These are phyloP conservation scores for Sordariomycetes sp. DNA, from an alignment of 2,329 filamentous ascomycete genomes.

Conservation along the genomic window DNA sequence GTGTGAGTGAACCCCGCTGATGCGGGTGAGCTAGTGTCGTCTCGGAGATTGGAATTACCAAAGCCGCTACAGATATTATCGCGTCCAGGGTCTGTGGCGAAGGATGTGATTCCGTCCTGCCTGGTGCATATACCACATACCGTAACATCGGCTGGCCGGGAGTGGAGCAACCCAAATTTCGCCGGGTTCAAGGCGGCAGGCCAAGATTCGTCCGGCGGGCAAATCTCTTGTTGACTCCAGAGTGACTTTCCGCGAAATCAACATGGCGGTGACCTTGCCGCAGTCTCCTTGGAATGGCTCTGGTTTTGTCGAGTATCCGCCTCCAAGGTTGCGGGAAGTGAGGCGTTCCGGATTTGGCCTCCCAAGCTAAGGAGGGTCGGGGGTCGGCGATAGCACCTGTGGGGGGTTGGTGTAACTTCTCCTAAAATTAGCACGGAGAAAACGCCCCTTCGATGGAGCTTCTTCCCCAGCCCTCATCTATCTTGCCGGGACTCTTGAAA, in stretches of 20 bases:
- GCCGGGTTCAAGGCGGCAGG: background rate
- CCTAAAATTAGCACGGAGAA: no score
- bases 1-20: constrained; percentile 18
- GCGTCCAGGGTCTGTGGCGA: background rate
- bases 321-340: no score
- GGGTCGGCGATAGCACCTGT: no score
- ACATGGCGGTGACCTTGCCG: background rate
- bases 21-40: background rate
- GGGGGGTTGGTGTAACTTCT: no score
- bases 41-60: background rate
- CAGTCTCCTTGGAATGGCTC: background rate
- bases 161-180: background rate
- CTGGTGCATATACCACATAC: background rate
- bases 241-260: background rate
- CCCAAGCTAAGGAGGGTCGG: no score
- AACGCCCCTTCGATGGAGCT: no score
- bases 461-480: no score
- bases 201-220: background rate
- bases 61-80: constrained; percentile 5
- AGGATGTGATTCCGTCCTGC: background rate
- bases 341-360: no score
- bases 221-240: background rate
- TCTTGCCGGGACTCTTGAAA: background rate
- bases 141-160: background rate
- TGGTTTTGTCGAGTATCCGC: no score